These are phyloP conservation scores for Thelonectria blattea DNA, from an alignment of 2,329 filamentous ascomycete genomes.

Conservation along the genomic window DNA sequence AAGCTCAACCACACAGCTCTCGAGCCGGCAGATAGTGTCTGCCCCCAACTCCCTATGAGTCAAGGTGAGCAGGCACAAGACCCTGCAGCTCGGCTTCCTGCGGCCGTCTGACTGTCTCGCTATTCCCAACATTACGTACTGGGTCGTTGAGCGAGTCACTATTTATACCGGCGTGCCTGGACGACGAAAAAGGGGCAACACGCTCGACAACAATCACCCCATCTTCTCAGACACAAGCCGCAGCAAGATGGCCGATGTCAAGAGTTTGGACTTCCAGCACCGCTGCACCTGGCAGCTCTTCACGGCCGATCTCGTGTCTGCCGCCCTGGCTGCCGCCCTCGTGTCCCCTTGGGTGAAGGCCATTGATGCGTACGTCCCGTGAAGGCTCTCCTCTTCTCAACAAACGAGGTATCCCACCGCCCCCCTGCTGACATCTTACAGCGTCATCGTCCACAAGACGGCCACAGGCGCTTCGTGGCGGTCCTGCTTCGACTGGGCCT, in stretches of 20 bases:
- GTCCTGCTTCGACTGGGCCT: constrained; percentile 31
- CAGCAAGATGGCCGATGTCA: constrained; percentile 32
- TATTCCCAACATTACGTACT: constrained; percentile 13
- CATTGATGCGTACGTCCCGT: constrained; percentile 32
- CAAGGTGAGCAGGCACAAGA: background rate
- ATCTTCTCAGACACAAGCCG: background rate
- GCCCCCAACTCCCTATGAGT: background rate
- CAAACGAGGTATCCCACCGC: background rate
- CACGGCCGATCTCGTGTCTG: constrained; percentile 33
- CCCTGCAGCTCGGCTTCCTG: constrained; percentile 6
- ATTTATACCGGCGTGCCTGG: background rate
- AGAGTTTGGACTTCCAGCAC: constrained; percentile 32
- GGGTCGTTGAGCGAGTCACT: background rate
- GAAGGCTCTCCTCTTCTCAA: background rate
- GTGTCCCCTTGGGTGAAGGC: constrained; percentile 38
- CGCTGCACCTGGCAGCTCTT: constrained; percentile 35
- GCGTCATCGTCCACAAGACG: constrained; percentile 35
- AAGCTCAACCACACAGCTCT: background rate
- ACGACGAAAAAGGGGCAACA: too few relatives aligned
- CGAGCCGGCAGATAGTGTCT: background rate
- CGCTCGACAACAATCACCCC: background rate
- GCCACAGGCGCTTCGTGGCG: constrained; percentile 30
- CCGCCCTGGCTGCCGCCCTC: constrained; percentile 33
- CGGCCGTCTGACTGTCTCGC: background rate
- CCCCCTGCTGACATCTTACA: constrained; percentile 8